These are phyloP conservation scores for Arthrobotrys musiformis DNA, from an alignment of 2,329 filamentous ascomycete species.

Conservation along the genomic window DNA sequence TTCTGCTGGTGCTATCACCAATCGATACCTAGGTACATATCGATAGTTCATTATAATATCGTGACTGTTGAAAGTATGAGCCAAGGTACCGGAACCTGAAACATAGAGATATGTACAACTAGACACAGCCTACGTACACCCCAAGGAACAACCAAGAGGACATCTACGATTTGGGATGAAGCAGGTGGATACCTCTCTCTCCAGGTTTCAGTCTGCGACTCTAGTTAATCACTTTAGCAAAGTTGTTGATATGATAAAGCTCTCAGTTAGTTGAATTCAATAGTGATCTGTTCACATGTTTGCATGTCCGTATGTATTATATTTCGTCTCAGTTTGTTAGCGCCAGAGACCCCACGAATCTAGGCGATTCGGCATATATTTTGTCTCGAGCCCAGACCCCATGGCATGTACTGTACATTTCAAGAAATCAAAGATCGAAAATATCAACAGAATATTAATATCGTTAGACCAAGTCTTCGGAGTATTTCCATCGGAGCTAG, in stretches of 20 bases:
- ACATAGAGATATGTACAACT: not conserved
- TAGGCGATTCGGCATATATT: no score
- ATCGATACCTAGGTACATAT: not conserved
- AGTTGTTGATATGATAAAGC: not conserved
- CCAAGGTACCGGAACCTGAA: not conserved
- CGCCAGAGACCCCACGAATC: no score
- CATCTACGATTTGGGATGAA: not conserved
- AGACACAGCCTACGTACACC: conserved; percentile 1
- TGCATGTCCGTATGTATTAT: no score
- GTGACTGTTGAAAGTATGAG: not conserved
- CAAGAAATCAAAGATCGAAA: no score
- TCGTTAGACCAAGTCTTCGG: no score
- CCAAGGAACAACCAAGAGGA: not conserved
- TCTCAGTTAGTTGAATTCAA: not conserved
- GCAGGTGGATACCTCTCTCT: not conserved
- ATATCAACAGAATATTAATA: no score
- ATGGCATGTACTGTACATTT: no score
- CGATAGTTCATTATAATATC: not conserved
- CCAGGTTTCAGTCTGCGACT: not conserved
- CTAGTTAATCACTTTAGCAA: not conserved
- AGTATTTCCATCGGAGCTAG: not conserved
- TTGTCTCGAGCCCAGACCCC: no score
- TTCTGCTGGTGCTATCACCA: not conserved
- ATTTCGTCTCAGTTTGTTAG: no score
- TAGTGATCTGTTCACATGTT: not conserved